These are phyloP conservation scores for Emergomyces orientalis DNA, from an alignment of 2,329 filamentous ascomycete species.

Conservation along the genomic window DNA sequence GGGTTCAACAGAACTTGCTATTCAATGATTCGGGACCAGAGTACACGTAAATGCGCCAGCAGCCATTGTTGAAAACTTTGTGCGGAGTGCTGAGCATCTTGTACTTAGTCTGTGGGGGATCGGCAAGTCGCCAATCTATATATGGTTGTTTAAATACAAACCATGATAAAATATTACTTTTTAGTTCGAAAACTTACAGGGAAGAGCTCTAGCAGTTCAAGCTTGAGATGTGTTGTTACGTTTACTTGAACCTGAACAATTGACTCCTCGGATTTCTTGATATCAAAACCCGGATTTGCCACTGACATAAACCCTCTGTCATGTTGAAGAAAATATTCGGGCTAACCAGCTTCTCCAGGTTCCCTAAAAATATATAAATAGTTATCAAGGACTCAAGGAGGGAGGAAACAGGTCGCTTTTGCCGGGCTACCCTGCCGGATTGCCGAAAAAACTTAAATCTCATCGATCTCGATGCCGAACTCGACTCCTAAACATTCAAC, in stretches of 20 bases:
- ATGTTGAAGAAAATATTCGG: not conserved
- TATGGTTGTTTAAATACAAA: too few species aligned
- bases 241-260: not conserved
- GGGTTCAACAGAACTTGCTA: too few species aligned
- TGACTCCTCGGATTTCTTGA: not conserved
- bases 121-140: too few species aligned
- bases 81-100: too few species aligned
- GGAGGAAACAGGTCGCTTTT: not conserved
- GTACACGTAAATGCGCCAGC: too few species aligned
- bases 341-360: not conserved
- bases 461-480: not conserved
- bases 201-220: not conserved
- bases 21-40: too few species aligned
- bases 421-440: too few species aligned
- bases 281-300: not conserved
- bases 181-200: not conserved
- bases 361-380: not conserved
- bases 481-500: not conserved
- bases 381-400: too few species aligned
- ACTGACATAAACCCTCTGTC: not conserved
- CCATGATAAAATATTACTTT: too few species aligned
- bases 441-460: too few species aligned
- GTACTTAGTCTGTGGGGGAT: too few species aligned
- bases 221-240: not conserved
- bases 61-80: too few species aligned